Percentiles rank a stretch among this genome's conserved stretches.
Conservation (phyloP, 108 stramenopile species). For the Cyclotella cryptica region DNA sequence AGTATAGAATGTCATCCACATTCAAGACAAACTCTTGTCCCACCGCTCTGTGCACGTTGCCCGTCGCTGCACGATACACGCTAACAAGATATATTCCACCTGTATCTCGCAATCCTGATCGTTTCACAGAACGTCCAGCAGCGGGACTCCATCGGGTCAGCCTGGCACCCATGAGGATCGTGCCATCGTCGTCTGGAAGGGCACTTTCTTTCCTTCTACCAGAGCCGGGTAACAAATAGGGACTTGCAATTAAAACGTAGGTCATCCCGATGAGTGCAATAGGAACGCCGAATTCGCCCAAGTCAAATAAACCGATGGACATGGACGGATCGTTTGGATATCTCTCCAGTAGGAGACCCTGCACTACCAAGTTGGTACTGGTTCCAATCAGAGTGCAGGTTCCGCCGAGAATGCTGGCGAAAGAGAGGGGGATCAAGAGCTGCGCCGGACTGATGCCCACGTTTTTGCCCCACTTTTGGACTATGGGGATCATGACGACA, state of each 20-base stretch:
- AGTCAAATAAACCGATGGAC: slow-evolving; percentile 72
- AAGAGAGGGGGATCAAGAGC: slow-evolving; percentile 83
- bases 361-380: slow-evolving; percentile 87
- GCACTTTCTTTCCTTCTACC: slow-evolving; percentile 36
- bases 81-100: slow-evolving; percentile 81
- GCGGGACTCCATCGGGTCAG: slow-evolving; percentile 83
- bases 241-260: slow-evolving; percentile 76
- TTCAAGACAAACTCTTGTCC: slow-evolving; percentile 89
- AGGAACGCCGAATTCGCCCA: slow-evolving; percentile 85
- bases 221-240: slow-evolving; percentile 70
- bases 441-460: slow-evolving; percentile 68
- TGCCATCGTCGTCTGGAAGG: slow-evolving; percentile 52
- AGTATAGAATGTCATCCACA: slow-evolving; percentile 86
- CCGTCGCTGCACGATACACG: slow-evolving; percentile 84
- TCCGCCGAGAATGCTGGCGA: slow-evolving; percentile 88
- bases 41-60: slow-evolving; percentile 87
- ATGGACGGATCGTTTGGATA: slow-evolving; percentile 53
- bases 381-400: slow-evolving; percentile 93
- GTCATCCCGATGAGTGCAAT: slow-evolving; percentile 71
- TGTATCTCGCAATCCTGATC: slow-evolving; percentile 82
- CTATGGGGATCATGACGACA: slow-evolving; percentile 92
- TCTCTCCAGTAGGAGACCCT: slow-evolving; percentile 59
- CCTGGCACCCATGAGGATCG: slow-evolving; percentile 75
- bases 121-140: slow-evolving; percentile 73
- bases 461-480: slow-evolving; percentile 79